Base-by-base conservation (phyloP, 805 yeast species). In the Metschnikowia borealis region DNA sequence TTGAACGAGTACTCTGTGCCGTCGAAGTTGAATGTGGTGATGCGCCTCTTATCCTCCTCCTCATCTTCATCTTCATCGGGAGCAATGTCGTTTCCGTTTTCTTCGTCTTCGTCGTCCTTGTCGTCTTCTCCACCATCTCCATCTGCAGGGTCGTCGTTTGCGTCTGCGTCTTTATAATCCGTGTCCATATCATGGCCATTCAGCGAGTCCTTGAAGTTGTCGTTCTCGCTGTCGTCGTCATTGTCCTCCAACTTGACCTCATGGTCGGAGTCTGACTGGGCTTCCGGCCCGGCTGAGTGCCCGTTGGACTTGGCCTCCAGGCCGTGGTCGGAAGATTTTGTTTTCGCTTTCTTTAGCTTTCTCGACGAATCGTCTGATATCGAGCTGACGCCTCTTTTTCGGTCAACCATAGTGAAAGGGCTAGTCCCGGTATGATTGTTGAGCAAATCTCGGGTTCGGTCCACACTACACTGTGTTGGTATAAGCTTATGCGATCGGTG, bases 1-100 rank as follows among this genome's bases (percentile, higher is more conserved):
- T 87, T 88, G 69, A 87, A 94, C 20, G 88, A 81, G 65, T 91
- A 89, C 50, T 78, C 75, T 14, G 80, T 81, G 1, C 96, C 97
- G 62, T 89, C 96, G 64, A 84, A 85, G 33, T 76, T 76, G 65
- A 85, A 84, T 2, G 74, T 71, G 4, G 75, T 73, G 34, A 66
- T 71, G 52, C 77, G 62, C 47, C 73, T 73, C 55, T 61, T 60
- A 47, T 71, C 76, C 45, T 72, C 75, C 43, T 70, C 78, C 6
- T 69, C 76, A 38, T 71, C 76, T 38, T 70, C 76, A 2, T 71
- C 78, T 1, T 73, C 71, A 11, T 42, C 45, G 7, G 45, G 45
- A 3, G 31, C 31, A 15, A 42, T 42, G 7, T 78, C 71, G 23
- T 75, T 78, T 6, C 70, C 73, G 11, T 73, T 77, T 6, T 66